Evolutionary conservation across 2,329 filamentous ascomycete species (phyloP).

Genomic region (Colletotrichum endophyticum): DNA sequence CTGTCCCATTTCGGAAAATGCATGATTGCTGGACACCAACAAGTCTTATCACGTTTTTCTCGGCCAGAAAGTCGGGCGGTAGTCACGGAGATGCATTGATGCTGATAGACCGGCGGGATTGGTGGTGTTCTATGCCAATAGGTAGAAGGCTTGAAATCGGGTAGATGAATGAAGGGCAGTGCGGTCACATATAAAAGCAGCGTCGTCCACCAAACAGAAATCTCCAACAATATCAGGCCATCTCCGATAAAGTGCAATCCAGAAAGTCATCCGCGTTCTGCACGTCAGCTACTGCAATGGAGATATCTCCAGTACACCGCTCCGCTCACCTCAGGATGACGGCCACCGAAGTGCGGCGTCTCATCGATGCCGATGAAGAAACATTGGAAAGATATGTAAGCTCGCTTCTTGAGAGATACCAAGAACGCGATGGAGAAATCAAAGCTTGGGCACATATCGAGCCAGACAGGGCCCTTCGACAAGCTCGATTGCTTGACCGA

Average conservation of each 20-base stretch:
- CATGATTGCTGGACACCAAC: background rate
- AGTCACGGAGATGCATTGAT: background rate
- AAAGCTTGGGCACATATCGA: conserved; percentile 56
- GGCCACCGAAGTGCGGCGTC: background rate
- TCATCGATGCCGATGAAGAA: conserved; percentile 32
- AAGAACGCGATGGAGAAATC: conserved; percentile 44
- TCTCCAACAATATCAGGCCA: background rate
- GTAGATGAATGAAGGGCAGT: background rate
- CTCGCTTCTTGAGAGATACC: conserved; percentile 50
- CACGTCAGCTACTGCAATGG: background rate
- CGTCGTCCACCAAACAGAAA: background rate
- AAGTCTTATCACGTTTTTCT: background rate
- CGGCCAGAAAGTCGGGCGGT: background rate
- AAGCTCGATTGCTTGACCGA: conserved; percentile 54
- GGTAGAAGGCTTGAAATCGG: background rate
- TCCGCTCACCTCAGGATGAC: background rate
- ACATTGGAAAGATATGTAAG: conserved; percentile 53
- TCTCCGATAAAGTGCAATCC: background rate
- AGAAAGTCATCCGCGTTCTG: background rate
- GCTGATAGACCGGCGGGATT: background rate
- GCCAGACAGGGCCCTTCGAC: conserved; percentile 46
- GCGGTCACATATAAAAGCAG: background rate
- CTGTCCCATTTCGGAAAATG: background rate
- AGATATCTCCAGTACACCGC: background rate
- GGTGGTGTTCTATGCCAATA: background rate